A percentile compares a stretch with the other conserved stretches of the same genome.
phyloP scores from a whole-genome alignment of 495 filamentous ascomycete genomes.

The Pyrenula aspistea region DNA sequence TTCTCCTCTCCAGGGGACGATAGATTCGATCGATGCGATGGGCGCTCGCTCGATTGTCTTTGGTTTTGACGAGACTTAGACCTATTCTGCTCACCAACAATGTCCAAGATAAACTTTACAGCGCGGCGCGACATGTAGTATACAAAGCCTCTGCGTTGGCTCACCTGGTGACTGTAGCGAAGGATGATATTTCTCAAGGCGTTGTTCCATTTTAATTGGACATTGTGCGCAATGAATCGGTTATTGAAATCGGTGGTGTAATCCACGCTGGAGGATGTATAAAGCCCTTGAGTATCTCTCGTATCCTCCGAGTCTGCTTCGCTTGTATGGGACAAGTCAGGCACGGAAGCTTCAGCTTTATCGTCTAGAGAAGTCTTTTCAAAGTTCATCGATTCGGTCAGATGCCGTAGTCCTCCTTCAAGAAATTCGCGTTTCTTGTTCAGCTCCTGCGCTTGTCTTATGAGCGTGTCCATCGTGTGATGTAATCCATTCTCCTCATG shows the following conservation, averaged over 20 bases:
- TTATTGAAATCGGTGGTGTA: slow-evolving; percentile 92
- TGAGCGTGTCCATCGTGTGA: slow-evolving; percentile 53
- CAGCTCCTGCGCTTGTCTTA: slow-evolving; percentile 57
- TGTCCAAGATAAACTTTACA: slow-evolving; percentile 95
- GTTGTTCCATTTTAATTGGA: slow-evolving; percentile 98
- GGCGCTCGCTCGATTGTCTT: slow-evolving; percentile 11
- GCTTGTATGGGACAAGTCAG: slow-evolving; percentile 31
- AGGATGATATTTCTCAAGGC: slow-evolving; percentile 89
- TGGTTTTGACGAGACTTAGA: slow-evolving; percentile 26
- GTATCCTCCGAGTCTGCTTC: slow-evolving; percentile 36
- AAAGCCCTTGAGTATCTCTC: slow-evolving; percentile 26
- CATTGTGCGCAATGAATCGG: slow-evolving; percentile 93
- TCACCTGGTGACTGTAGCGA: slow-evolving; percentile 94
- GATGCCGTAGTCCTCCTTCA: slow-evolving; percentile 55
- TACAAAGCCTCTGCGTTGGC: slow-evolving; percentile 88
- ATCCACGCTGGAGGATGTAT: slow-evolving; percentile 38
- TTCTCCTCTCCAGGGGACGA: slow-evolving; percentile 30
- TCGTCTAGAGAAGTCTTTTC: slow-evolving; percentile 15
- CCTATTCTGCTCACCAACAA: slow-evolving; percentile 84
- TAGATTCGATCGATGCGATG: slow-evolving; percentile 13
- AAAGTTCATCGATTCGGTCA: slow-evolving; percentile 27
- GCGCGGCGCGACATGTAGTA: slow-evolving; percentile 95
- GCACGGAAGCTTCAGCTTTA: slow-evolving; percentile 25
- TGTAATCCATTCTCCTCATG: slow-evolving; percentile 38
- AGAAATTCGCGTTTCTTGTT: slow-evolving; percentile 68